Evolutionary conservation across 129 eudicot genomes (phyloP).

Genomic region (Scalesia atractyloides): DNA sequence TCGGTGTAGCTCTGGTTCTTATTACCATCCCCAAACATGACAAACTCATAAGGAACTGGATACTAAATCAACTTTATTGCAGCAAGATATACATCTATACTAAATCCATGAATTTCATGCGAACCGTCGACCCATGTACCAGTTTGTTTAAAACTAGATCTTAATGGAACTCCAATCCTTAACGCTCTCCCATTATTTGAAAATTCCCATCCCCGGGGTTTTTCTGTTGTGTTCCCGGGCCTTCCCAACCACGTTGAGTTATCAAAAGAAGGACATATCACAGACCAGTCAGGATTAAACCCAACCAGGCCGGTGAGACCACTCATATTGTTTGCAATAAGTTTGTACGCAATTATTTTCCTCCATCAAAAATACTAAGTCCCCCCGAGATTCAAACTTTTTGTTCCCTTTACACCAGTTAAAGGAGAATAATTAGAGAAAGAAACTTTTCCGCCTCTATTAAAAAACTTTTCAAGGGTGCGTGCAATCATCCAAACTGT

Average conservation of each 20-base stretch:
- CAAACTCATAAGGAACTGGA: constrained; percentile 58
- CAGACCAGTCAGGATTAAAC: constrained; percentile 50
- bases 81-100: constrained; percentile 68
- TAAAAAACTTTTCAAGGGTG: constrained; percentile 54
- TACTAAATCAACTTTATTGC: constrained; percentile 58
- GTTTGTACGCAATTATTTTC: constrained; percentile 42
- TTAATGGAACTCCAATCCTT: constrained; percentile 61
- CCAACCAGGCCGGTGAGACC: constrained; percentile 72
- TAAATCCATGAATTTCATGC: constrained; percentile 47
- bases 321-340: constrained; percentile 55
- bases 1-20: constrained; percentile 59
- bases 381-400: constrained; percentile 58
- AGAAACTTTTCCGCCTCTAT: constrained; percentile 60
- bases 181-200: constrained; percentile 62
- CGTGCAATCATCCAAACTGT: constrained; percentile 75
- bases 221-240: constrained; percentile 61
- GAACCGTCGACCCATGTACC: constrained; percentile 42
- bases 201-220: constrained; percentile 95
- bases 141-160: constrained; percentile 56
- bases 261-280: constrained; percentile 63
- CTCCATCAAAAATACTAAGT: constrained; percentile 72
- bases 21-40: constrained; percentile 55
- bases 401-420: constrained; percentile 29
- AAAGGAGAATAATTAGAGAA: constrained; percentile 60
- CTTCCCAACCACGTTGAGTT: constrained; percentile 60